These are phyloP conservation scores for Ceratocystis diversiconidia DNA, from an alignment of 2,329 filamentous ascomycete species.

Conservation along the genomic window DNA sequence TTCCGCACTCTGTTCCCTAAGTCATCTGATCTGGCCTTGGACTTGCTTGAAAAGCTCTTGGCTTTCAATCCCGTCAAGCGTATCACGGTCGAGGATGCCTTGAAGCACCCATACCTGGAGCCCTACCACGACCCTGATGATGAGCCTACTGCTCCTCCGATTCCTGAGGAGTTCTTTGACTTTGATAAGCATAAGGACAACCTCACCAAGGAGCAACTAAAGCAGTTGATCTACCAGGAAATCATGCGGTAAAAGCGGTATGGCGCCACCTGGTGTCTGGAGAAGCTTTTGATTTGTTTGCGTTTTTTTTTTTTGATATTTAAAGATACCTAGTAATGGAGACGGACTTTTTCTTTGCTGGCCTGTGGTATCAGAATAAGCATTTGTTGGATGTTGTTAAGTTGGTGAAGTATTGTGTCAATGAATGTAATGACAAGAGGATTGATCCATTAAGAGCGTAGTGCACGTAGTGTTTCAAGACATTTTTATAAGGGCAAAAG, in stretches of 20 bases:
- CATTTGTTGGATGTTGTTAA: neutral
- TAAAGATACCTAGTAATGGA: constrained; percentile 14
- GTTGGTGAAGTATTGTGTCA: neutral
- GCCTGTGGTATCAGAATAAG: neutral
- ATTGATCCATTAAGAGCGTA: no score
- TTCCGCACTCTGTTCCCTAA: constrained; percentile 96
- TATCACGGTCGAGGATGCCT: constrained; percentile 91
- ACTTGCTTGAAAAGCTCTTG: constrained; percentile 85
- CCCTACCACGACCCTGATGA: constrained; percentile 98
- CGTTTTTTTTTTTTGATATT: constrained; percentile 2
- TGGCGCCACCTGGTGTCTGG: neutral
- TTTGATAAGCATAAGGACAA: constrained; percentile 99
- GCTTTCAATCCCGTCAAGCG: constrained; percentile 98
- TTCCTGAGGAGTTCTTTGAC: constrained; percentile 98
- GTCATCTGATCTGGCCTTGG: constrained; percentile 91
- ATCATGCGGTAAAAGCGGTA: constrained; percentile 50
- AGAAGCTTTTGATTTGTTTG: neutral
- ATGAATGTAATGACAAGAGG: no score
- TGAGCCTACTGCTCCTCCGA: constrained; percentile 89
- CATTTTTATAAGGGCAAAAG: no score
- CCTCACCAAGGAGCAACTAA: constrained; percentile 94
- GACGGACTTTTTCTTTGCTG: neutral
- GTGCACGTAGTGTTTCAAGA: no score
- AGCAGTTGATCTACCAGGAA: constrained; percentile 94
- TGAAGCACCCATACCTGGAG: constrained; percentile 96